phyloP scores from a whole-genome alignment of 148 eudicot genomes.

The Rhododendron henanense region DNA sequence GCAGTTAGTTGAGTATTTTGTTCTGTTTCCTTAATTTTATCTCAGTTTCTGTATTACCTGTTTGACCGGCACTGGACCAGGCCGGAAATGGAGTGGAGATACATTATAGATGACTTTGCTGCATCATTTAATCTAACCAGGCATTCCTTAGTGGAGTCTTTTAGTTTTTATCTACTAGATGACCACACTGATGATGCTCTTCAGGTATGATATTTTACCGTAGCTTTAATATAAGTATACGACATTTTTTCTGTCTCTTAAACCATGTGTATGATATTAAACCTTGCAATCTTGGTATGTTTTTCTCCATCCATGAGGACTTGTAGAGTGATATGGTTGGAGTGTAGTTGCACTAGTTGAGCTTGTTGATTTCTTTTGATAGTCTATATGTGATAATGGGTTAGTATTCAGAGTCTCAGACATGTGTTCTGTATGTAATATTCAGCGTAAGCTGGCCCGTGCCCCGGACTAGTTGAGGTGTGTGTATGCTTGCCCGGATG shows the following conservation, averaged over 20 bases:
- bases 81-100: slow-evolving; percentile 69
- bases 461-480: not conserved
- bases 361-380: not conserved
- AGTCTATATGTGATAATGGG: not conserved
- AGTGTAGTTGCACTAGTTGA: not conserved
- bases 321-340: not conserved
- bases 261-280: not conserved
- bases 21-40: slow-evolving; percentile 40
- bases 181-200: slow-evolving; percentile 78
- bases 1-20: not conserved
- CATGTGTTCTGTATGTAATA: not conserved
- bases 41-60: slow-evolving; percentile 78
- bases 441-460: not conserved
- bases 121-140: slow-evolving; percentile 73
- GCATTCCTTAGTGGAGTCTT: slow-evolving; percentile 78
- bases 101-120: slow-evolving; percentile 81
- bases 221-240: not conserved
- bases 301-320: not conserved
- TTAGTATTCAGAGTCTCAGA: not conserved
- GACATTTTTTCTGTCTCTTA: not conserved
- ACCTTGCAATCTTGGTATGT: not conserved
- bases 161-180: slow-evolving; percentile 86
- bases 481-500: no score
- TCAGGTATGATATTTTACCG: slow-evolving; percentile 41
- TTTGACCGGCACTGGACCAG: slow-evolving; percentile 87